Evolutionary conservation across 768 basidiomycete genomes (phyloP), one percentile per base, ranked within the genome.

Genomic region (Basidioascus undulatus): DNA sequence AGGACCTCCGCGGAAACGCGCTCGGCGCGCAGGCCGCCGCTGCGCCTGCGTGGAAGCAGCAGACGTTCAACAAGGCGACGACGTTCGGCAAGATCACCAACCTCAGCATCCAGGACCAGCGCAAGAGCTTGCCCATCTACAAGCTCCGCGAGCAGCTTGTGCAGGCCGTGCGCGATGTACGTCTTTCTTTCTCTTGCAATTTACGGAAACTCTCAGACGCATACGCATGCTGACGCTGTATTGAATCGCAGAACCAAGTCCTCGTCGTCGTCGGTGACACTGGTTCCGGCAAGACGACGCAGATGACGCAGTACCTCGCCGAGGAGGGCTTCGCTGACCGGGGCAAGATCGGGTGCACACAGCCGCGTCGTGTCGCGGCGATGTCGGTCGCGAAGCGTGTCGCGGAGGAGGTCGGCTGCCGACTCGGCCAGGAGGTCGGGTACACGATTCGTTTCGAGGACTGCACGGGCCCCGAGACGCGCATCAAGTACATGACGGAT

Each of bases 401-500:
- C 4, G 65, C 89, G 3, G 92, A 98, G 59, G 92, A 98, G 61
- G 89, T 98, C 13, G 92, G 92, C 10, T 96, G 89, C 61, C 72
- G 92, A 13, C 63, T 98, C 8, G 92, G 92, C 6, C 83, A 87
- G 55, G 92, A 96, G 57, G 89, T 98, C 46, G 92, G 92, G 6
- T 98, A 98, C 57, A 80, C 80, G 6, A 94, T 98, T 51, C 89
- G 92, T 63, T 98, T 98, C 58, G 92, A 98, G 62, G 92, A 98
- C 59, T 86, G 89, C 59, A 96, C 92, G 6, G 79, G 84, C 54
- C 89, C 92, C 4, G 92, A 98, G 61, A 96, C 92, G 3, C 74
- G 79, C 54, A 98, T 98, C 68, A 98, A 96, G 60, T 98, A 92
- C 68, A 94, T 98, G 92, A 98, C 92, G 53, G 92, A 96, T 55